These are phyloP conservation scores for Phytophthora vignae DNA, from an alignment of 352 stramenopile genomes.

Conservation along the genomic window DNA sequence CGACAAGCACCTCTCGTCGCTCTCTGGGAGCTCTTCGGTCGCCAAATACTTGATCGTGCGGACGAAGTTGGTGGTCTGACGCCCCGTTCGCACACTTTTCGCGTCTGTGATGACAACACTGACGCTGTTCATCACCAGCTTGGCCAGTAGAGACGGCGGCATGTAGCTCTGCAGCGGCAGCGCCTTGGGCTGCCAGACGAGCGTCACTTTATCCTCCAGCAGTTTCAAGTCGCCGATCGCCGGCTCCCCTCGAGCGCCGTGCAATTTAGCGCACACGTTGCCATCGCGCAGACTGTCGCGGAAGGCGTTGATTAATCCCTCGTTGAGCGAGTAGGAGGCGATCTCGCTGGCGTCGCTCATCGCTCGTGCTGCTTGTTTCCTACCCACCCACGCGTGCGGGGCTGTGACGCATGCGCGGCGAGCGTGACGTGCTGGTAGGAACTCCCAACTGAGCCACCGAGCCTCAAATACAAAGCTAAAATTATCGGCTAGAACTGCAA, in stretches of 20 bases:
- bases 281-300: conserved; percentile 73
- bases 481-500: conserved; percentile 18
- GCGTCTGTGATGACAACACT: conserved; percentile 60
- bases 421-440: conserved; percentile 2
- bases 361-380: background rate
- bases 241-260: conserved; percentile 59
- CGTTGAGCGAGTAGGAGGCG: conserved; percentile 21
- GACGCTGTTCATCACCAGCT: conserved; percentile 29
- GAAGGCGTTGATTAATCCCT: conserved; percentile 46
- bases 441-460: conserved; percentile 1
- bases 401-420: conserved; percentile 18
- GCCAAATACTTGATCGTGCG: conserved; percentile 85
- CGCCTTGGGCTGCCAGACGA: conserved; percentile 63
- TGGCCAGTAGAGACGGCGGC: conserved; percentile 23
- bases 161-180: conserved; percentile 20
- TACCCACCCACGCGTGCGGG: background rate
- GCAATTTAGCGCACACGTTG: conserved; percentile 53
- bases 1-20: conserved; percentile 78
- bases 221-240: conserved; percentile 64
- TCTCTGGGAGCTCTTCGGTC: conserved; percentile 51
- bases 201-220: conserved; percentile 65
- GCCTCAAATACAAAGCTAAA: conserved; percentile 12
- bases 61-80: conserved; percentile 83
- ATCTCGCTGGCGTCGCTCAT: conserved; percentile 25
- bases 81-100: conserved; percentile 64